phyloP scores from a whole-genome alignment of 208 protist species.

The Wallacemonas sp. region DNA sequence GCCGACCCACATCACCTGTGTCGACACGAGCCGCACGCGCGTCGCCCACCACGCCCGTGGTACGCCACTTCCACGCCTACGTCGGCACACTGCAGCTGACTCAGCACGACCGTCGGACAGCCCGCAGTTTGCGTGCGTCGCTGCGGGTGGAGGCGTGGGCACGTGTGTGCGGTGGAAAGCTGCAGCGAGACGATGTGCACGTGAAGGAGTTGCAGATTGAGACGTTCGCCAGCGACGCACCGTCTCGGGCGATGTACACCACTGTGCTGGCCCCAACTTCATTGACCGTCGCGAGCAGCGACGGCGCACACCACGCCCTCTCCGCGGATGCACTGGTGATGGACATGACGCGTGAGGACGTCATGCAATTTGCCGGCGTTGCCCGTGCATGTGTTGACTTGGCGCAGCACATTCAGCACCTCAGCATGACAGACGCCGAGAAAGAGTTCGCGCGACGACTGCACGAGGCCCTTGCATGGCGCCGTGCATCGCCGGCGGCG shows the following conservation, averaged over 20 bases:
- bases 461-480: constrained; percentile 34
- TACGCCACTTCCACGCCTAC: background rate
- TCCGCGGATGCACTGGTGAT: constrained; percentile 29
- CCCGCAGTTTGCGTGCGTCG: background rate
- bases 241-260: constrained; percentile 25
- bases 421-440: constrained; percentile 36
- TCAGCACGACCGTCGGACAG: background rate
- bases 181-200: constrained; percentile 22
- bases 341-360: constrained; percentile 39
- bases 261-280: constrained; percentile 42
- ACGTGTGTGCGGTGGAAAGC: constrained; percentile 8
- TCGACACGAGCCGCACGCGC: background rate
- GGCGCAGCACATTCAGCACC: constrained; percentile 20
- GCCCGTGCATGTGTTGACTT: constrained; percentile 26
- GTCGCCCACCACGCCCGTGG: background rate
- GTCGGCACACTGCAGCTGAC: background rate
- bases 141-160: constrained; percentile 21
- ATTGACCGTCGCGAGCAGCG: constrained; percentile 27
- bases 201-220: constrained; percentile 22
- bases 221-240: constrained; percentile 17
- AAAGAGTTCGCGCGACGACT: constrained; percentile 31
- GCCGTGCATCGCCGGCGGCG: constrained; percentile 15
- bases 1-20: too few relatives aligned
- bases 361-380: constrained; percentile 34
- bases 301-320: constrained; percentile 43